Conservation (phyloP, 2,329 filamentous ascomycete species). For the Hypoxylon sp. region DNA sequence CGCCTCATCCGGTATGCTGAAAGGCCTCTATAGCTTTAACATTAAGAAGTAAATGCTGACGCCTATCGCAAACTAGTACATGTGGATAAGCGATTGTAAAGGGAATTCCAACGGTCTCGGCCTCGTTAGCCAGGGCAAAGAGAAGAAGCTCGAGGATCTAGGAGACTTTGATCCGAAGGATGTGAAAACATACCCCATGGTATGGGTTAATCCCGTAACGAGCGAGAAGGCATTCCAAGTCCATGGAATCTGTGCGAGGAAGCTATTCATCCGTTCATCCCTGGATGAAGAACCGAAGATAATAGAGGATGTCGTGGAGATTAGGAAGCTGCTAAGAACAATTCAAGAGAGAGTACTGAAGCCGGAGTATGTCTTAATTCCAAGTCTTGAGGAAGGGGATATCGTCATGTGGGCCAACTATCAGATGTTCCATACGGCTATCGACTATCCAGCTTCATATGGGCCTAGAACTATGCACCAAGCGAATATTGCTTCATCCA, state of each 20-base stretch:
- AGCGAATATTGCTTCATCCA: conserved; percentile 57
- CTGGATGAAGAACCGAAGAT: conserved; percentile 52
- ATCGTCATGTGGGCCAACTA: conserved; percentile 61
- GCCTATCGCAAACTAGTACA: conserved; percentile 49
- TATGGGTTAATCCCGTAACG: conserved; percentile 60
- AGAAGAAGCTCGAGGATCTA: conserved; percentile 56
- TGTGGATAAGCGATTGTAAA: conserved; percentile 59
- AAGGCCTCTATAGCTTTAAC: background rate
- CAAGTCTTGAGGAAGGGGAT: conserved; percentile 58
- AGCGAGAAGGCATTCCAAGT: conserved; percentile 60
- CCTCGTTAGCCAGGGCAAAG: conserved; percentile 55
- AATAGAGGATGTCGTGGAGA: conserved; percentile 56
- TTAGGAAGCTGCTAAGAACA: conserved; percentile 53
- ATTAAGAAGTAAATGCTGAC: conserved; percentile 9
- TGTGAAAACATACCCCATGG: conserved; percentile 60
- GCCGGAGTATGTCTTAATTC: conserved; percentile 59
- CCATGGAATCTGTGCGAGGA: conserved; percentile 57
- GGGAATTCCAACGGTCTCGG: conserved; percentile 58
- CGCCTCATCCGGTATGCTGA: conserved; percentile 54
- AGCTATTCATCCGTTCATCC: conserved; percentile 55
- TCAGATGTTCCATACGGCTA: conserved; percentile 58
- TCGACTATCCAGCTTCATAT: conserved; percentile 59
- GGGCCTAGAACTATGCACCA: conserved; percentile 61
- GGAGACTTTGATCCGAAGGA: conserved; percentile 53
- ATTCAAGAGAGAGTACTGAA: conserved; percentile 58